A percentile compares a stretch with the other conserved stretches of the same genome.
Conservation (phyloP, 306 rosid species). For the Sesbania bispinosa region DNA sequence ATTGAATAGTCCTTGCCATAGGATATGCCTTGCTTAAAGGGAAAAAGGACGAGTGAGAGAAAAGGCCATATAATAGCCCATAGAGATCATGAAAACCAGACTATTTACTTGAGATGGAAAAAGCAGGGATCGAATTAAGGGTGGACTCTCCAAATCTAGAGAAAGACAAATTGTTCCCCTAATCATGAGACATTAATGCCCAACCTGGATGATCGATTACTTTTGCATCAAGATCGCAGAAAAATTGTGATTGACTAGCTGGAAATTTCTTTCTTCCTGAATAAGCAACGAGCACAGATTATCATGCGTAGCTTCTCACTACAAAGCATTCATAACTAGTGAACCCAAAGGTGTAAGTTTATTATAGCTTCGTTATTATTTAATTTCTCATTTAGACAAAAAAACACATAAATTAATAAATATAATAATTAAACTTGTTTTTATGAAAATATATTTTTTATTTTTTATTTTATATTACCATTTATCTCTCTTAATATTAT, state of each 20-base stretch:
- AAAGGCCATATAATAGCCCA: background rate
- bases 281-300: background rate
- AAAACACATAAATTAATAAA: no score
- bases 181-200: slow-evolving; percentile 5
- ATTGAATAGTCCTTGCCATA: background rate
- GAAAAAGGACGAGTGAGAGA: background rate
- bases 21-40: background rate
- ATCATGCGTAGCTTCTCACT: background rate
- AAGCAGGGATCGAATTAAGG: background rate
- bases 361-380: no score
- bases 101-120: background rate
- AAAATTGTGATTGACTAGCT: background rate
- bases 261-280: background rate
- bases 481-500: no score
- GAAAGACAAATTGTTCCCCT: background rate
- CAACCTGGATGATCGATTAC: slow-evolving; percentile 3
- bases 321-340: background rate
- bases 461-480: no score
- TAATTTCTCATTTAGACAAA: no score
- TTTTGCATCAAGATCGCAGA: slow-evolving; percentile 2
- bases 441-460: no score
- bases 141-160: background rate
- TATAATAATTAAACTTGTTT: no score
- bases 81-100: background rate
- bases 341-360: background rate